A percentile compares a stretch with the other conserved stretches of the same genome.
These are phyloP conservation scores for Asterophora lycoperdoides DNA, from an alignment of 768 basidiomycete species.

Conservation along the genomic window DNA sequence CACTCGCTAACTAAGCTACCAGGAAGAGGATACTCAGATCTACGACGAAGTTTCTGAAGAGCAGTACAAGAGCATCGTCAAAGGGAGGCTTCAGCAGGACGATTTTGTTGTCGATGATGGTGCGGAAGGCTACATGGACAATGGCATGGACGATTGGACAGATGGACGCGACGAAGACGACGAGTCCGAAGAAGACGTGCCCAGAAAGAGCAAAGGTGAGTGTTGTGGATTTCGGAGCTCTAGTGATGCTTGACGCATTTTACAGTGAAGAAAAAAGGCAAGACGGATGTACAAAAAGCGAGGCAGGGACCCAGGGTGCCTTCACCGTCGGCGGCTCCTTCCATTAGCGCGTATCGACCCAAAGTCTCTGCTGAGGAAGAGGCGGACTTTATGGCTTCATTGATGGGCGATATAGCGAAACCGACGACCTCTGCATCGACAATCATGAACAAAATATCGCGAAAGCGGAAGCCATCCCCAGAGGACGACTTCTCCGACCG, in stretches of 20 bases:
- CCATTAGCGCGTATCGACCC: conserved; percentile 79
- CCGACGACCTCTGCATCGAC: conserved; percentile 34
- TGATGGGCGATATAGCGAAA: conserved; percentile 71
- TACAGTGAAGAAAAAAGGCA: conserved; percentile 39
- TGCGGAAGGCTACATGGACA: conserved; percentile 86
- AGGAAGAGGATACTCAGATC: conserved; percentile 61
- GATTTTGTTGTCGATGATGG: conserved; percentile 98
- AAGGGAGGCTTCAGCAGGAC: conserved; percentile 73
- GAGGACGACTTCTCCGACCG: conserved; percentile 35
- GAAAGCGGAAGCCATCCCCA: conserved; percentile 68
- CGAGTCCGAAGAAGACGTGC: conserved; percentile 52
- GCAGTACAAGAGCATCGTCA: conserved; percentile 83
- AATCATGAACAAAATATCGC: conserved; percentile 29
- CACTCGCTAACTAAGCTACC: conserved; percentile 3
- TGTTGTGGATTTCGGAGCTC: neutral
- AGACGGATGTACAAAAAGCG: conserved; percentile 30
- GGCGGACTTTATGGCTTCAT: conserved; percentile 80
- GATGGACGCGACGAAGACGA: conserved; percentile 53
- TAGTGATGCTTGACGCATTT: neutral
- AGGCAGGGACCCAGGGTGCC: conserved; percentile 47
- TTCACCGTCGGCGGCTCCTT: conserved; percentile 50
- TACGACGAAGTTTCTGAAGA: conserved; percentile 92
- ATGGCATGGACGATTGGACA: conserved; percentile 95
- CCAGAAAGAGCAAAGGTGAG: conserved; percentile 41
- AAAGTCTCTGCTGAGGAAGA: conserved; percentile 75